Evolutionary conservation across 2,329 filamentous ascomycete genomes (phyloP).

Genomic region (Fusarium longipes): DNA sequence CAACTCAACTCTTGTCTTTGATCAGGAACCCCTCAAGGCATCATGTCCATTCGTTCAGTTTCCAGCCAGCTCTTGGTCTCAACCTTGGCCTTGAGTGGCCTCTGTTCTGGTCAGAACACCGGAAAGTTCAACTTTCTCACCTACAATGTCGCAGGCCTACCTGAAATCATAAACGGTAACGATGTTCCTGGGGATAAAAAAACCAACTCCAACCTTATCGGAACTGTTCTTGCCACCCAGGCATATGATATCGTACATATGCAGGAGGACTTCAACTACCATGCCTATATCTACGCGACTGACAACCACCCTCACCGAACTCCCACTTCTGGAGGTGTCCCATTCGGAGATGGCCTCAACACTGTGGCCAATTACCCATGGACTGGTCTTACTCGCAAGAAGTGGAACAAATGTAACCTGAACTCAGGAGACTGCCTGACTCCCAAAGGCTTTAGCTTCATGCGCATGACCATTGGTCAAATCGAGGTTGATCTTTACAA

Average conservation of each 20-base stretch:
- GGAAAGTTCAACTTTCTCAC: conserved; percentile 63
- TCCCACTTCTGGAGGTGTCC: conserved; percentile 72
- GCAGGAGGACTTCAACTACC: conserved; percentile 78
- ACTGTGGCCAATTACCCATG: conserved; percentile 69
- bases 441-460: conserved; percentile 76
- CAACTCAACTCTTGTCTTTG: background rate
- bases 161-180: conserved; percentile 67
- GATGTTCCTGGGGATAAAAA: conserved; percentile 69
- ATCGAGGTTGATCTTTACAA: conserved; percentile 74
- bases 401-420: conserved; percentile 69
- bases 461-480: conserved; percentile 66
- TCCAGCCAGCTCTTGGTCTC: conserved; percentile 16
- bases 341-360: conserved; percentile 73
- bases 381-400: conserved; percentile 63
- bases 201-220: conserved; percentile 67
- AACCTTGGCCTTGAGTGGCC: conserved; percentile 13
- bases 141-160: conserved; percentile 71
- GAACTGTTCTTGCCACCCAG: conserved; percentile 65
- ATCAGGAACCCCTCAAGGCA: background rate
- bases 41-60: conserved; percentile 9
- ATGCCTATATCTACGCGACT: conserved; percentile 70
- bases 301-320: conserved; percentile 71
- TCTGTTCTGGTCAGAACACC: conserved; percentile 12
- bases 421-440: conserved; percentile 72
- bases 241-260: conserved; percentile 72